Conservation (phyloP, 495 filamentous ascomycete species). For the Staphylotrichum tortipilum region DNA sequence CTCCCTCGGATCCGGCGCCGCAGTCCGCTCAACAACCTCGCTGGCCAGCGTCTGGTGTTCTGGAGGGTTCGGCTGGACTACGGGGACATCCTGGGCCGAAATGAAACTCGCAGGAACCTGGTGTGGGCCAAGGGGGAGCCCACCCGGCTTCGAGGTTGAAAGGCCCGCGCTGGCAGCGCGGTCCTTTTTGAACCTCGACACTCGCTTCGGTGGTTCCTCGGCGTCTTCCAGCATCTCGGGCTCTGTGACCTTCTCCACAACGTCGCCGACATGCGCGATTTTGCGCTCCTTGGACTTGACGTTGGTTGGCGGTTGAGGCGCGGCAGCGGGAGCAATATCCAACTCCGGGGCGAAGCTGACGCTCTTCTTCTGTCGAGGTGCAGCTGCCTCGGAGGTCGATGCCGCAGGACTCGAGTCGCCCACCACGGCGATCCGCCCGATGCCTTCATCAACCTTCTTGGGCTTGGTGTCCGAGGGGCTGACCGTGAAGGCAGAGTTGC, state of each 20-base stretch:
- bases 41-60: conserved; percentile 49
- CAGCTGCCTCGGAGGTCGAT: neutral
- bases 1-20: conserved; percentile 36
- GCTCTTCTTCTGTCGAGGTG: conserved; percentile 50
- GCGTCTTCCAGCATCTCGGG: conserved; percentile 17
- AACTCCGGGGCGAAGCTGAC: conserved; percentile 68
- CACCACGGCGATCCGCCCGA: conserved; percentile 17
- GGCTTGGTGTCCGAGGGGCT: conserved; percentile 5
- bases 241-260: conserved; percentile 41
- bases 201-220: conserved; percentile 27
- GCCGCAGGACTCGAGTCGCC: neutral
- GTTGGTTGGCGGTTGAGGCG: conserved; percentile 24
- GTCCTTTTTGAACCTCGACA: conserved; percentile 41
- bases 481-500: conserved; percentile 32
- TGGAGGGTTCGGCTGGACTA: conserved; percentile 41
- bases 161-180: conserved; percentile 11
- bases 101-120: conserved; percentile 23
- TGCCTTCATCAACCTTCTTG: conserved; percentile 11
- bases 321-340: conserved; percentile 51
- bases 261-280: conserved; percentile 37
- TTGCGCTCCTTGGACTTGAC: conserved; percentile 23
- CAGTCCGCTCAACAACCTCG: conserved; percentile 54
- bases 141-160: conserved; percentile 1
- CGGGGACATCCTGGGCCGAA: neutral
- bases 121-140: conserved; percentile 24